Evolutionary conservation across 1,139 yeast species (phyloP).

Genomic region (Suhomyces anneliseae): DNA sequence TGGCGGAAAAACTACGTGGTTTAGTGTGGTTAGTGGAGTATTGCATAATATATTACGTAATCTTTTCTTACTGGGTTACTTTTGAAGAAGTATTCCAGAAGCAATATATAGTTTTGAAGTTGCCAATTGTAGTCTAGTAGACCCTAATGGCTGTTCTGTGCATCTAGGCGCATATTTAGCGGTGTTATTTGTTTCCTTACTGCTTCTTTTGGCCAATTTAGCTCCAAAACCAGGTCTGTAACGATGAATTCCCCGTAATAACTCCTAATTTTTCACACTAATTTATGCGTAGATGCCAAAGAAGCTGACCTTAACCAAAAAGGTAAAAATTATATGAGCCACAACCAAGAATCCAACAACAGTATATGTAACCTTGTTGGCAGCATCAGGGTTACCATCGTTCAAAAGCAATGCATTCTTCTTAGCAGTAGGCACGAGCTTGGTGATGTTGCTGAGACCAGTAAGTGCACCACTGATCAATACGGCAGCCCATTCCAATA

Average conservation of each 20-base stretch:
- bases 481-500: constrained; percentile 50
- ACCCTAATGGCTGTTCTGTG: no score
- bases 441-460: constrained; percentile 47
- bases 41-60: not conserved
- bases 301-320: constrained; percentile 50
- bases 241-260: no score
- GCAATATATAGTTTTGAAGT: no score
- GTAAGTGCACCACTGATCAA: constrained; percentile 46
- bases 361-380: constrained; percentile 20
- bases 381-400: constrained; percentile 24
- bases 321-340: constrained; percentile 45
- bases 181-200: no score
- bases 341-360: constrained; percentile 31
- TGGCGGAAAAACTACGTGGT: no score
- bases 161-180: no score
- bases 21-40: no score
- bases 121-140: no score
- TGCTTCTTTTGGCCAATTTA: not conserved
- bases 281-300: constrained; percentile 35
- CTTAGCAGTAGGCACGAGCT: constrained; percentile 43
- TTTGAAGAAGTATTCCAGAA: no score
- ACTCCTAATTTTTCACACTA: not conserved
- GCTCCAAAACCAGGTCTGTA: not conserved
- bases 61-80: no score
- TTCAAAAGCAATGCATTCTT: constrained; percentile 33